Percentiles rank a stretch among this genome's conserved stretches.
Evolutionary conservation across 202 grass and related monocot species (phyloP).

Genomic region (Hordeum pubiflorum): DNA sequence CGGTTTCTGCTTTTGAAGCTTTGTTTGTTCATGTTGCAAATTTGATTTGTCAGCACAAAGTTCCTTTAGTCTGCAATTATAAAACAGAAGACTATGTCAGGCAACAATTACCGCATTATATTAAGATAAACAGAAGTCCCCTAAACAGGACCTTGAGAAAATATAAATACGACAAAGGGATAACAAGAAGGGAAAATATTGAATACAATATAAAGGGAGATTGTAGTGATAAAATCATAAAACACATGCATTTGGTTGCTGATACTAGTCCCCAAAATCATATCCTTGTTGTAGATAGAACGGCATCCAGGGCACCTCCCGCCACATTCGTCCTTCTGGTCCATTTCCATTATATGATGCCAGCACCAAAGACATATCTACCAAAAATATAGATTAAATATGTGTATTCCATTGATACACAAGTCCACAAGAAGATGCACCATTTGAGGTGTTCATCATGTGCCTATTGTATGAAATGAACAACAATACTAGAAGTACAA

Average conservation of each 20-base stretch:
- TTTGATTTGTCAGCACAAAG: slow-evolving; percentile 31
- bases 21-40: slow-evolving; percentile 38
- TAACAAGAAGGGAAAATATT: background rate
- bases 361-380: slow-evolving; percentile 72
- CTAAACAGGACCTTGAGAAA: background rate
- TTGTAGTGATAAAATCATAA: background rate
- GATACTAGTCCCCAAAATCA: slow-evolving; percentile 36
- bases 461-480: slow-evolving; percentile 21
- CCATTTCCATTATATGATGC: slow-evolving; percentile 56
- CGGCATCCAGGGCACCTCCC: slow-evolving; percentile 61
- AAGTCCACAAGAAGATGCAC: background rate
- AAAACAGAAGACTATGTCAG: background rate
- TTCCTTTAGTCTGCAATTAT: slow-evolving; percentile 34
- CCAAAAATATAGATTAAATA: slow-evolving; percentile 31
- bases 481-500: background rate
- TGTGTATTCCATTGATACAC: background rate
- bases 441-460: background rate
- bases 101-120: background rate
- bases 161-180: background rate
- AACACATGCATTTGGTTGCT: slow-evolving; percentile 45
- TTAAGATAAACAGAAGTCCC: background rate
- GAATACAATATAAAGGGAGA: background rate
- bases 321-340: slow-evolving; percentile 37
- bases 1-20: slow-evolving; percentile 36
- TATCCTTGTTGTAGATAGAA: slow-evolving; percentile 58